These are phyloP conservation scores for Pseudogymnoascus sp. DNA, from an alignment of 2,329 filamentous ascomycete species.

Conservation along the genomic window DNA sequence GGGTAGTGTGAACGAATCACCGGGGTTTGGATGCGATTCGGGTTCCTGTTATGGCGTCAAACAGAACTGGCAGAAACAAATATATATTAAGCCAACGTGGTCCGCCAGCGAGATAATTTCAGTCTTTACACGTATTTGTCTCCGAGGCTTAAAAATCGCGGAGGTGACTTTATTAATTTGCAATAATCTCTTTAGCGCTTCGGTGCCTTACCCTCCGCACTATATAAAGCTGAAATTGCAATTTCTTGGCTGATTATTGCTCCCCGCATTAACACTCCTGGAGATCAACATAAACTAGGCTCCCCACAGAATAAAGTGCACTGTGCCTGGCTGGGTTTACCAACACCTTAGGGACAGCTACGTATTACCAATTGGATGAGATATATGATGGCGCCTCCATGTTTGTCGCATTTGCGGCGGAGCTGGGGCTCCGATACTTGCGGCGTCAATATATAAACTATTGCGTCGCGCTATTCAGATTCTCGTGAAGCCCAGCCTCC, in stretches of 20 bases:
- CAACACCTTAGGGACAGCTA: background rate
- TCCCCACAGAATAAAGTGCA: background rate
- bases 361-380: background rate
- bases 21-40: background rate
- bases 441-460: background rate
- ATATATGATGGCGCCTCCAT: background rate
- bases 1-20: background rate
- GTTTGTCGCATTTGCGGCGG: background rate
- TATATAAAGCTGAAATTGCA: background rate
- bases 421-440: background rate
- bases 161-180: background rate
- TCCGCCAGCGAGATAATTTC: background rate
- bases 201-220: conserved; percentile 2
- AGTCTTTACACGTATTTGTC: background rate
- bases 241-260: background rate
- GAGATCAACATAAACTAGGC: background rate
- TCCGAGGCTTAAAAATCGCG: background rate
- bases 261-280: background rate
- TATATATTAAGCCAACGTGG: background rate
- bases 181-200: background rate
- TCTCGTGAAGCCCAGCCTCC: background rate
- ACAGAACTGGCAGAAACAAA: background rate
- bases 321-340: background rate
- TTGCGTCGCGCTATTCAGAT: background rate
- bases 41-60: background rate